Percentiles rank a stretch among this genome's conserved stretches.
These are phyloP conservation scores for Leucosporidium scottii DNA, from an alignment of 768 basidiomycete species.

Conservation along the genomic window DNA sequence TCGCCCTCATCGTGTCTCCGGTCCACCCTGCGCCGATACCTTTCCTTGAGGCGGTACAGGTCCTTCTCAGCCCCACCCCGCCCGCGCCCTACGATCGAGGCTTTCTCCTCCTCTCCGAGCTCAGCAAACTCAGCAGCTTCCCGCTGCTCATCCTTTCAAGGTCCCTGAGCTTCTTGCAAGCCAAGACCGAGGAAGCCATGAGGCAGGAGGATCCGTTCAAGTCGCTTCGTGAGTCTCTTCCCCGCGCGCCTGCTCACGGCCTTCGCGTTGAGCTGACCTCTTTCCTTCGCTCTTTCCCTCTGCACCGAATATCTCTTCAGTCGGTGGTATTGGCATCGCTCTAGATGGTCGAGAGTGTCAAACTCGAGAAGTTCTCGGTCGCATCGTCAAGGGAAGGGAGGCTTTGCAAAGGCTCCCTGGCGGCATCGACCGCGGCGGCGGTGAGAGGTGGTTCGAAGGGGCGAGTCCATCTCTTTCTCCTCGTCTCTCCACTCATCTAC, in stretches of 20 bases:
- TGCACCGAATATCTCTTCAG: too few species aligned
- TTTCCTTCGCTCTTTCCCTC: too few species aligned
- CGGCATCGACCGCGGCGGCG: slow-evolving; percentile 21
- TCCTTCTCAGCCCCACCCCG: slow-evolving; percentile 1
- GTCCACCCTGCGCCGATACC: background rate
- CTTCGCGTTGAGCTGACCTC: too few species aligned
- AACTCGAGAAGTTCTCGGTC: slow-evolving; percentile 13
- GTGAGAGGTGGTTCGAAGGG: slow-evolving; percentile 25
- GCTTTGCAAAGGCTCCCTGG: slow-evolving; percentile 14
- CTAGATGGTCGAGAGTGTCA: slow-evolving; percentile 16
- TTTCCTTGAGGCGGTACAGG: slow-evolving; percentile 21
- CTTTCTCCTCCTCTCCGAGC: slow-evolving; percentile 13
- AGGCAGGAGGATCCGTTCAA: slow-evolving; percentile 23
- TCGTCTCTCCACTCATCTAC: background rate
- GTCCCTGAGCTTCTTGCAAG: slow-evolving; percentile 23
- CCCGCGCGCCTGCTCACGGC: background rate
- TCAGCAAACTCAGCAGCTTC: slow-evolving; percentile 16
- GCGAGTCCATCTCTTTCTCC: background rate
- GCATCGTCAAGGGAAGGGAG: slow-evolving; percentile 20
- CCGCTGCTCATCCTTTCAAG: slow-evolving; percentile 24
- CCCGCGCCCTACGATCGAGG: slow-evolving; percentile 9
- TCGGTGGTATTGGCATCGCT: slow-evolving; percentile 19
- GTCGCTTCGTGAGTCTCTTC: background rate
- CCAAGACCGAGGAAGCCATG: slow-evolving; percentile 29
- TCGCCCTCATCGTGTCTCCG: background rate